Base-by-base conservation (phyloP, 2,329 filamentous ascomycete species). In the Diaporthe vexans region DNA sequence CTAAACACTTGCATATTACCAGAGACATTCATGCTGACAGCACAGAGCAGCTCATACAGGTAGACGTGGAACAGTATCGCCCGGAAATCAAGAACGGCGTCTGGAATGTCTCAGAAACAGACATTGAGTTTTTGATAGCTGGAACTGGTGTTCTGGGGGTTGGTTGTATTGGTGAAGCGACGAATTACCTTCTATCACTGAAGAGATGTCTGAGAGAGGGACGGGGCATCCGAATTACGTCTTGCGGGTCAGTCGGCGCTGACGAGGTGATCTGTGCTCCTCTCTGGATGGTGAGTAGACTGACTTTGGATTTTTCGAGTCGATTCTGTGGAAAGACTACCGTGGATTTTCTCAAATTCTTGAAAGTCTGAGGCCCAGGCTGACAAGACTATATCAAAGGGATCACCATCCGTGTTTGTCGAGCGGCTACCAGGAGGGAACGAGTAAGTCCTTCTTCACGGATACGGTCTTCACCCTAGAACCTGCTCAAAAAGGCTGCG, bases 91-190 rank as follows among this genome's bases (percentile, higher is more conserved):
- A 26, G 13, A 4, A 54, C n/a, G 48, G 63, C 11, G 2, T 26
- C 5, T 68, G 63, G 63, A 68, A 2, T 68, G 9, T 54, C 9
- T 68, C 63, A 9, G 63, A 68, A 15, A 68, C 48, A 29, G 63
- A 68, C 13, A 68, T 68, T 1, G 63, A 68, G 15, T 26, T 54
- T 4, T 2, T 68, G n/a, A 54, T 68, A 52, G 63, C 63, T 40
- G 63, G 63, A 1, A 68, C 63, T 37, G 63, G 63, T 10, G 63
- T 68, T 4, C 17, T 68, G 15, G 63, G 63, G 11, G 63, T 68
- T 54, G 63, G 63, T 3, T 68, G 63, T n/a, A 29, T 68, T 4
- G 63, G 63, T 4, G 63, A 68, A 51, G 46, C 63, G 1, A 68
- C 63, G 0, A 68, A 68, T 3, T 40, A 68, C 10, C 63, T 68